Evolutionary conservation across 257 asterid species (phyloP), one percentile per base, ranked within the genome.

Genomic region (Solanum etuberosum): DNA sequence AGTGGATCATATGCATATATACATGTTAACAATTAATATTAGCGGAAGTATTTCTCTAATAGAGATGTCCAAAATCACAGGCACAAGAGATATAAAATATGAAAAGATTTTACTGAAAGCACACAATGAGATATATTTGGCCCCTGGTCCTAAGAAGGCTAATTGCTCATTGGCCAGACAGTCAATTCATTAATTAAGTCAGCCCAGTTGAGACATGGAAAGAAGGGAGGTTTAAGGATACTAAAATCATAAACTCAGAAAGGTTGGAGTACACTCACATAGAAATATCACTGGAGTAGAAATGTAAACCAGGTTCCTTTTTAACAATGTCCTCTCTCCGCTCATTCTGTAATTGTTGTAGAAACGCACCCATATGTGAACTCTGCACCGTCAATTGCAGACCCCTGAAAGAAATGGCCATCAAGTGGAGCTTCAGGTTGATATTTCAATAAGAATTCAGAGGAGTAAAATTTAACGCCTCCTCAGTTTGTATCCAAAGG

Each of bases 321-420:
- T 91, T 95, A 85, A 87, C 90, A 89, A 96, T 87, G 88, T 92
- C 93, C 89, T 90, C 92, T 90, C 84, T 89, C 86, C 92, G 98
- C 61, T 97, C 99, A 76, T 82, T 90, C 91, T 93, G 99, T 72
- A 97, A 92, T 84, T 95, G 97, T 92, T 94, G 95, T 72, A 96
- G 89, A 87, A 97, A 97, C 37, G 95, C 94, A 90, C 93, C 98
- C 95, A 97, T 95, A 80, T 94, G 98, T 32, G 94, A 92, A 93
- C 95, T 93, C 74, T 86, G 94, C 68, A 97, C 99, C 0, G 90
- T 91, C 37, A 85, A 83, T 86, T 92, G 98, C 42, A 96, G 90
- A 65, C 93, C 92, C 92, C 99, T 97, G 95, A 31, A 65, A 90
- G 85, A 90, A 70, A 67, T 43, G 35, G 29, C 84, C 37, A 57